Conservation (phyloP, 179 eudicot genomes). For the Spinacia oleracea region DNA sequence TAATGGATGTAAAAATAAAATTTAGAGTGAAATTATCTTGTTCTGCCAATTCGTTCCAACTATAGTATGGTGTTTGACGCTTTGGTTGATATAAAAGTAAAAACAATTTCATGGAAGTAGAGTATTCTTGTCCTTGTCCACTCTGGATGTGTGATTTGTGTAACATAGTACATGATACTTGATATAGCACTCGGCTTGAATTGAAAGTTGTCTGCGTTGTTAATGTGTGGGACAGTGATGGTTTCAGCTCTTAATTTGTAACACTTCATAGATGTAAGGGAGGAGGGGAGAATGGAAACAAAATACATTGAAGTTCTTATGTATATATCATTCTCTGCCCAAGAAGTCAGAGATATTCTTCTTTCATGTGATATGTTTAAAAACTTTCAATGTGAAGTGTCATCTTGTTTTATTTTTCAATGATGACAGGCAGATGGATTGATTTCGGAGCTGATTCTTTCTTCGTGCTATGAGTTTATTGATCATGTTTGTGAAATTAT, state of each 20-base stretch:
- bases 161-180: not conserved
- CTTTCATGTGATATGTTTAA: not conserved
- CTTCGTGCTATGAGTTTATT: constrained; percentile 81
- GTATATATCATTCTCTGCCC: not conserved
- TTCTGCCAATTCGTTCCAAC: not conserved
- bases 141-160: not conserved
- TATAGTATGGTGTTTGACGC: not conserved
- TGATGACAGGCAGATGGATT: constrained; percentile 81
- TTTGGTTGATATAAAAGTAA: not conserved
- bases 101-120: not conserved
- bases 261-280: not conserved
- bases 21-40: not conserved
- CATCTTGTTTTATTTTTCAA: constrained; percentile 23
- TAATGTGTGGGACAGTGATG: not conserved
- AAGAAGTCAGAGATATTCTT: not conserved
- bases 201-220: not conserved
- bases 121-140: not conserved
- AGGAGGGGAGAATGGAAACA: too few species aligned
- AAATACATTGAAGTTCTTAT: too few species aligned
- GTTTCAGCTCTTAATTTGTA: not conserved
- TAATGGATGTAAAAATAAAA: not conserved
- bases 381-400: not conserved
- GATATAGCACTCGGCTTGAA: not conserved
- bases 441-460: constrained; percentile 54
- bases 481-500: constrained; percentile 78